Evolutionary conservation across 208 protist genomes (phyloP).

Genomic region (Kentomonas sorsogonicus): DNA sequence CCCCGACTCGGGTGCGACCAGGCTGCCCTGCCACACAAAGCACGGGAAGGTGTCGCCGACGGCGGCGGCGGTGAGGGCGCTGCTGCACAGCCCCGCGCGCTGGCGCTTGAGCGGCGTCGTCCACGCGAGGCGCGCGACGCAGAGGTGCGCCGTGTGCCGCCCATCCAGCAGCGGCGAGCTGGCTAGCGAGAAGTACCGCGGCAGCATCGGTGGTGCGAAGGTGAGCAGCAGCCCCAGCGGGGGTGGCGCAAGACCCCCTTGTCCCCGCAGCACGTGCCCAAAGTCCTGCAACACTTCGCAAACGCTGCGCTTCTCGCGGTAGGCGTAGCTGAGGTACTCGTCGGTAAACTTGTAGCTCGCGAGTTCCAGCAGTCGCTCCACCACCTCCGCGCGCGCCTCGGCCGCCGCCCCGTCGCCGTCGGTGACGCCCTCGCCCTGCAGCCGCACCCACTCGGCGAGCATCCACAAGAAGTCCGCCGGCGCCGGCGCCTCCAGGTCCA

Average conservation of each 20-base stretch:
- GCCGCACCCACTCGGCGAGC: conserved; percentile 42
- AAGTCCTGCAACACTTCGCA: conserved; percentile 87
- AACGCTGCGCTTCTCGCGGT: conserved; percentile 86
- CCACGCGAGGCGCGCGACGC: conserved; percentile 69
- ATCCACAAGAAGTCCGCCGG: conserved; percentile 76
- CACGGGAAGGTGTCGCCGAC: conserved; percentile 42
- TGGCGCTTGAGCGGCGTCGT: conserved; percentile 67
- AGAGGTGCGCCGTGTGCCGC: conserved; percentile 28
- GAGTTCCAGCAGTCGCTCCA: conserved; percentile 70
- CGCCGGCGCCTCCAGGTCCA: conserved; percentile 76
- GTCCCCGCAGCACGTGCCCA: conserved; percentile 24
- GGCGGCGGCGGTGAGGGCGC: conserved; percentile 23
- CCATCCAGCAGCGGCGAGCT: conserved; percentile 57
- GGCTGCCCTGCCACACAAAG: conserved; percentile 62
- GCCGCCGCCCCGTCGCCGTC: conserved; percentile 17
- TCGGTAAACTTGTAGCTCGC: conserved; percentile 39
- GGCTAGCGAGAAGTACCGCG: conserved; percentile 74
- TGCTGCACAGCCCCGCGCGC: conserved; percentile 72
- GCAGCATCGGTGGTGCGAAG: conserved; percentile 55
- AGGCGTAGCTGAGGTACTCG: conserved; percentile 73
- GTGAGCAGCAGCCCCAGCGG: conserved; percentile 56
- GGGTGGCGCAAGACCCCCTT: too few relatives aligned
- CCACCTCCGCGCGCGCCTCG: conserved; percentile 23
- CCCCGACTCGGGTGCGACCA: conserved; percentile 36
- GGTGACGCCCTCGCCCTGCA: conserved; percentile 3